These are phyloP conservation scores for Gilbertella persicaria DNA, from an alignment of 371 early-diverging fungal genomes.

Conservation along the genomic window DNA sequence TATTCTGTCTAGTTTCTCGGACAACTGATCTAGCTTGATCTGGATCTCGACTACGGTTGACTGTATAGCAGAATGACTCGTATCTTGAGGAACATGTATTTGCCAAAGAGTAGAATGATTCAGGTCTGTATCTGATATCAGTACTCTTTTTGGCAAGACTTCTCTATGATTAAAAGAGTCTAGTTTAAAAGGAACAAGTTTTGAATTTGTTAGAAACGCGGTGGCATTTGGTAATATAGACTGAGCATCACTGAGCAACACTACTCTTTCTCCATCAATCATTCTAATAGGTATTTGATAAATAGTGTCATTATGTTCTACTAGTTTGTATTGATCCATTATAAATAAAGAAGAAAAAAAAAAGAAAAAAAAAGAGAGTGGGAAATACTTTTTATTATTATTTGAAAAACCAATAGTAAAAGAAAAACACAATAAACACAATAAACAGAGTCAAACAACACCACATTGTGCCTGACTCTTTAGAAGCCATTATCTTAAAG, in stretches of 20 bases:
- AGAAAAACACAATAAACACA: conserved; percentile 40
- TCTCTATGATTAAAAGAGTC: conserved; percentile 26
- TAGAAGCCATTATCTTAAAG: conserved; percentile 52
- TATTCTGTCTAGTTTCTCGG: conserved; percentile 22
- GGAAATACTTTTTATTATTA: too few species aligned
- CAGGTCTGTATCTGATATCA: conserved; percentile 18
- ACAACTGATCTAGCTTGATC: conserved; percentile 33
- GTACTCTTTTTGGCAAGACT: conserved; percentile 34
- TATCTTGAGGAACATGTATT: conserved; percentile 34
- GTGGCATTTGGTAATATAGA: conserved; percentile 41
- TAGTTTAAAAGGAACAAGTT: conserved; percentile 39
- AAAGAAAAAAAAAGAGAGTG: too few species aligned
- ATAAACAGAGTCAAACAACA: conserved; percentile 48
- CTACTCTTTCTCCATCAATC: conserved; percentile 26
- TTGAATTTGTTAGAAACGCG: conserved; percentile 35
- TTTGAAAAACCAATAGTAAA: conserved; percentile 52
- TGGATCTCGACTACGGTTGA: conserved; percentile 23
- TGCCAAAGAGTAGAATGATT: conserved; percentile 32
- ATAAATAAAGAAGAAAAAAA: too few species aligned
- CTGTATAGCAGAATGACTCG: neutral
- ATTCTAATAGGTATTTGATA: conserved; percentile 42
- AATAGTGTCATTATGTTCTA: conserved; percentile 34
- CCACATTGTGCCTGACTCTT: conserved; percentile 50
- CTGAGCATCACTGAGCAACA: conserved; percentile 43
- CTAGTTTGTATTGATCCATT: conserved; percentile 15